These are phyloP conservation scores for Raphanus hybrid DNA, from an alignment of 441 rosid genomes.

Conservation along the genomic window DNA sequence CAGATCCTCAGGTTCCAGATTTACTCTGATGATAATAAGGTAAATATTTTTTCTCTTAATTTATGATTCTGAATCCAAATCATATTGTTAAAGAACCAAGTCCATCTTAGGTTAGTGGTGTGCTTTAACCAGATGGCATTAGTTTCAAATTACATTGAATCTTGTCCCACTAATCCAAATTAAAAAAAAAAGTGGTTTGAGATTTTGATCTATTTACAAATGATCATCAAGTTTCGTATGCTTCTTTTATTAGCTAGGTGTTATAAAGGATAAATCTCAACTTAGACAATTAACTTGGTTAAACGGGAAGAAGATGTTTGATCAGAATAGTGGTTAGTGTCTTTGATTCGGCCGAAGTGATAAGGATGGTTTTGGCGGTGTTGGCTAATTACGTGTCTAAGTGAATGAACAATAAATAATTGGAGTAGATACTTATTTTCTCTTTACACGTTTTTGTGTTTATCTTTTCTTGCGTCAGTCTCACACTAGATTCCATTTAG, in stretches of 20 bases:
- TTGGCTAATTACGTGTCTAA: constrained; percentile 35
- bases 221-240: constrained; percentile 6
- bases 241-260: not conserved
- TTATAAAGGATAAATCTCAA: not conserved
- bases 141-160: not conserved
- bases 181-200: not conserved
- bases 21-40: constrained; percentile 87
- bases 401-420: constrained; percentile 31
- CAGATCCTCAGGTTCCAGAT: constrained; percentile 62
- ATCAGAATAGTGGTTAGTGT: not conserved
- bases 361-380: constrained; percentile 46
- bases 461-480: constrained; percentile 20
- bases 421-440: constrained; percentile 20
- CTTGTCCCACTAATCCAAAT: not conserved
- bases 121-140: not conserved
- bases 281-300: not conserved
- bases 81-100: not conserved
- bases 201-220: not conserved
- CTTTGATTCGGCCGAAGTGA: constrained; percentile 28
- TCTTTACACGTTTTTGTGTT: constrained; percentile 33
- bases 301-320: not conserved
- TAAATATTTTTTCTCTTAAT: constrained; percentile 16
- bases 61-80: not conserved
- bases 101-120: not conserved
- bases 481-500: constrained; percentile 19